phyloP scores from a whole-genome alignment of 202 grass and related monocot genomes.

The Hordeum pubiflorum region DNA sequence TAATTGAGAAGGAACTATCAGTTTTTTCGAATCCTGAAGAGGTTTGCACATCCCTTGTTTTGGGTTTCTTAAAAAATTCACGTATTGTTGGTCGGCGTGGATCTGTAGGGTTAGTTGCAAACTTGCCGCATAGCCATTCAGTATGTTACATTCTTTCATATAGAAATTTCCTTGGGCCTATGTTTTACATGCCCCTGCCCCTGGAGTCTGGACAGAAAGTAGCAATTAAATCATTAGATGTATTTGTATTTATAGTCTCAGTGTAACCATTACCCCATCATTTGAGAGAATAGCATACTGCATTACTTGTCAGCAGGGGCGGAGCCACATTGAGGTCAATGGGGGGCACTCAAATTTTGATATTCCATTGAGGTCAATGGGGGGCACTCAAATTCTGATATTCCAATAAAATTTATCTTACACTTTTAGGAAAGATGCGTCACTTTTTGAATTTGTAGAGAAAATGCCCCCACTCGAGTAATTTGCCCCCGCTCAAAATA shows the following conservation, averaged over 20 bases:
- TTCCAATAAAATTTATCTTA: not conserved
- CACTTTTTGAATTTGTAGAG: not conserved
- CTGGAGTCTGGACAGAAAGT: not conserved
- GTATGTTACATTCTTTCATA: not conserved
- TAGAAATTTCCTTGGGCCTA: not conserved
- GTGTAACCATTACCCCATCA: not conserved
- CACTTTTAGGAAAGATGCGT: not conserved
- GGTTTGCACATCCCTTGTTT: conserved; percentile 31
- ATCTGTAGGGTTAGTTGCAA: not conserved
- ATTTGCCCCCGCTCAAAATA: not conserved
- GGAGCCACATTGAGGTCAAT: not conserved
- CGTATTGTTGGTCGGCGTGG: not conserved
- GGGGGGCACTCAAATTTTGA: not conserved
- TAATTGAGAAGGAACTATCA: conserved; percentile 70
- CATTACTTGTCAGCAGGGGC: not conserved
- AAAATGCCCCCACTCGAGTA: not conserved
- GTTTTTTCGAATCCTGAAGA: conserved; percentile 70
- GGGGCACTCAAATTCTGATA: not conserved
- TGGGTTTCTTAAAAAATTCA: not conserved
- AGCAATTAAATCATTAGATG: not conserved
- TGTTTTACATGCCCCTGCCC: not conserved
- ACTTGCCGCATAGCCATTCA: not conserved
- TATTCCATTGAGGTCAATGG: too few relatives aligned
- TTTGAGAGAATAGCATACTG: not conserved
- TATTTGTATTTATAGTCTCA: not conserved